Base-by-base conservation (phyloP, 805 yeast species). In the Maudiozyma barnettii region DNA sequence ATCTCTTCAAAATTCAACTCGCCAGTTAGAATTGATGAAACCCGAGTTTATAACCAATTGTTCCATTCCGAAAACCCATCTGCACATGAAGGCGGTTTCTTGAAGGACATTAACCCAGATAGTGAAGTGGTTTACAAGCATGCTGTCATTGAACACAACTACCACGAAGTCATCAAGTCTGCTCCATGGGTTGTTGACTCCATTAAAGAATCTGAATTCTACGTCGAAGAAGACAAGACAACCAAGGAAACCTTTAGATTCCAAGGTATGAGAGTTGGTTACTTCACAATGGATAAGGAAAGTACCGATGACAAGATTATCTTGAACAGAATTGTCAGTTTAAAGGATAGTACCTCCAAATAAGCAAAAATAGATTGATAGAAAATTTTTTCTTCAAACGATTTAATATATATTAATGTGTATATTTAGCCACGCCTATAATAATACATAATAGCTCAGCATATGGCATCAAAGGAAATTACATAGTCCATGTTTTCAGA, bases 221-320 rank as follows among this genome's bases (percentile, higher is more conserved):
- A 73, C 60, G 83, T 89, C 54, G 73, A 76, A 55, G 97, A 93
- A 64, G 74, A 76, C 50, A 67, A 68, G 37, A 74, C 74, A 31
- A 69, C 74, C 52, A 78, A 80, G 41, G 95, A 90, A 65, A 77
- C 90, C n/a, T 88, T 86, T 30, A 79, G 99, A 68, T 93, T 93
- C 88, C 99, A 93, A 72, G 99, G 96, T 29, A 77, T 93, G 67
- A 81, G 99, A 70, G 91, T 87, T 41, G 99, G 99, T 29, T 93
- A 93, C 68, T 93, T 89, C 78, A 82, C 96, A 61, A 66, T 88
- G 64, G 99, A 93, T 65, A 78, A 76, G 56, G 97, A 91, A 53
- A 70, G 86, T 48, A 69, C 74, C 9, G 74, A 69, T 35, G 82
- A 77, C 26, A 73, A 71, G 49, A 69, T 90, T 53, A 75, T 93